phyloP scores from a whole-genome alignment of 1,284 basidiomycete species.

The Porogramme epimiltina region DNA sequence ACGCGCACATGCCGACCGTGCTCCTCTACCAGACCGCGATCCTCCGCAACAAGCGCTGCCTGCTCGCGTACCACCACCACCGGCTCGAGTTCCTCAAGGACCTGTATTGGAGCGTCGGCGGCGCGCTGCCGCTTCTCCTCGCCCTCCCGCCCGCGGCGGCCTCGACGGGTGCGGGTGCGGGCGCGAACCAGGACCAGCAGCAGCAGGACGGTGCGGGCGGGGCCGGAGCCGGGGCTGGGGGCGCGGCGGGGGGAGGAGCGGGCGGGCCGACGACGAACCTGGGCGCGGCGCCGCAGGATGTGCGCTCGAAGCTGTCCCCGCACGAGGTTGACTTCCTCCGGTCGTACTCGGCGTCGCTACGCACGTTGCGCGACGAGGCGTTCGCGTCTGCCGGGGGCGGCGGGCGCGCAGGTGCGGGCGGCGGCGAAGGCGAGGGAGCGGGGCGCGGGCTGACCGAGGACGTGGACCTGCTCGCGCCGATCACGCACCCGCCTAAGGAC shows the following conservation, averaged over 20 bases:
- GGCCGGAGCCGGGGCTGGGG: neutral
- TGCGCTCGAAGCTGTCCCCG: slow-evolving; percentile 80
- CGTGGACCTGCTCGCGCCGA: slow-evolving; percentile 81
- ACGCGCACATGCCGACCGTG: slow-evolving; percentile 61
- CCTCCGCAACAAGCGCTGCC: slow-evolving; percentile 88
- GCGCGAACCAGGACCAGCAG: neutral
- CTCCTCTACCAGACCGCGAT: slow-evolving; percentile 89
- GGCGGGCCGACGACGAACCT: neutral
- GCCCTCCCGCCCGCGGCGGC: slow-evolving; percentile 44
- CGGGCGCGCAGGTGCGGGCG: neutral
- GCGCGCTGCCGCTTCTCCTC: slow-evolving; percentile 86
- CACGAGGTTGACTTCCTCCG: slow-evolving; percentile 91
- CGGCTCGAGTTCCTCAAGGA: slow-evolving; percentile 82
- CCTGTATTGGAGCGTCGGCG: slow-evolving; percentile 92
- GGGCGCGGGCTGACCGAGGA: slow-evolving; percentile 43
- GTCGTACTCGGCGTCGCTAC: slow-evolving; percentile 79
- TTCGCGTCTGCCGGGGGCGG: slow-evolving; percentile 53
- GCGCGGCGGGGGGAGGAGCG: neutral
- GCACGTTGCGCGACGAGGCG: slow-evolving; percentile 79
- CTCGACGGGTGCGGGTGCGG: neutral
- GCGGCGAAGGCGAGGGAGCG: neutral
- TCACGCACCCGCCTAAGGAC: slow-evolving; percentile 79
- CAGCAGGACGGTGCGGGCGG: neutral
- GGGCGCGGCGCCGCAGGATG: slow-evolving; percentile 43
- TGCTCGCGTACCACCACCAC: slow-evolving; percentile 90